Evolutionary conservation across 495 filamentous ascomycete species (phyloP).

Genomic region (Bombardia bombarda): DNA sequence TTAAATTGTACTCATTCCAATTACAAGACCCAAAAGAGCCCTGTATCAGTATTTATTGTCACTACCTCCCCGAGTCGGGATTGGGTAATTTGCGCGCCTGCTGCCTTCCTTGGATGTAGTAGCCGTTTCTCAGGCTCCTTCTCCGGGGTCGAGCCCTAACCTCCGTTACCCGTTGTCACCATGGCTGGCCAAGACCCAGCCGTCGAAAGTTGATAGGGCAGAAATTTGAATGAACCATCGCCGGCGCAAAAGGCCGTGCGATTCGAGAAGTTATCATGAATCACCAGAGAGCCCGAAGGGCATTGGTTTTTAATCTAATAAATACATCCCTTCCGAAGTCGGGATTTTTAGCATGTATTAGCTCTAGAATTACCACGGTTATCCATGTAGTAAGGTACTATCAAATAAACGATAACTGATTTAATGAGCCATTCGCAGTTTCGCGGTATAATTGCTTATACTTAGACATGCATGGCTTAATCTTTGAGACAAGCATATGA

Average conservation of each 20-base stretch:
- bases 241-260: constrained; percentile 55
- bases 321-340: constrained; percentile 59
- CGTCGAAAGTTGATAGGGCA: constrained; percentile 59
- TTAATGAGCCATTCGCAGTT: constrained; percentile 68
- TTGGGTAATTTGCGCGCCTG: constrained; percentile 45
- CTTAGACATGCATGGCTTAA: constrained; percentile 69
- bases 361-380: constrained; percentile 69
- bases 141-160: constrained; percentile 44
- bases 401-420: constrained; percentile 69
- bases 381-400: constrained; percentile 66
- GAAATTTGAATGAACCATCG: constrained; percentile 61
- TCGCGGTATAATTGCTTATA: constrained; percentile 63
- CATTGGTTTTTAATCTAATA: constrained; percentile 67
- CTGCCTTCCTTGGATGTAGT: constrained; percentile 41
- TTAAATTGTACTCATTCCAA: constrained; percentile 28
- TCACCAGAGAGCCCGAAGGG: constrained; percentile 53
- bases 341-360: constrained; percentile 65
- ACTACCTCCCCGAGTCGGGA: constrained; percentile 37
- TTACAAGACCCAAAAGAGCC: constrained; percentile 47
- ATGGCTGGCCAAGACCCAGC: constrained; percentile 46
- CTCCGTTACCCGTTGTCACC: constrained; percentile 46
- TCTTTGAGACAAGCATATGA: constrained; percentile 69
- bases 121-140: constrained; percentile 38
- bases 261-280: constrained; percentile 61
- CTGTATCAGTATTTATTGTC: constrained; percentile 51